Evolutionary conservation across 2,329 filamentous ascomycete genomes (phyloP), one percentile per base, ranked within the genome.

Genomic region (Chaetothyriales sp.): DNA sequence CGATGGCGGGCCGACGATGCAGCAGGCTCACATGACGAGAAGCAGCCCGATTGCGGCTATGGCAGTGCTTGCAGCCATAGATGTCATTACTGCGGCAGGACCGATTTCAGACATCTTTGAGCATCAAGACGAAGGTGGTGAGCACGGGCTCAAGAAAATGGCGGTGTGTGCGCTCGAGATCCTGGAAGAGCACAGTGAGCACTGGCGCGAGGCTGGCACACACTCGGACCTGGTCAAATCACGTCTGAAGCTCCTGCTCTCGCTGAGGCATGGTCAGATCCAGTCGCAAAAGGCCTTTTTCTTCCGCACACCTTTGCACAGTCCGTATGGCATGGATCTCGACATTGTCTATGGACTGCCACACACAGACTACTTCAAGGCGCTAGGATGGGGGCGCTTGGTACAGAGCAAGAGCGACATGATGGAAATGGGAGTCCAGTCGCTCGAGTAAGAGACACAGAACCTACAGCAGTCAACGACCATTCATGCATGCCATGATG

Each of bases 361-460:
- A 26, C 62, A 53, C 22, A 58, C 58, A 50, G 57, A 46, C 26
- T 61, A 59, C 47, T 66, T 64, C 48, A 57, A 57, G 45, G 63
- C 64, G 12, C 53, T 68, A 47, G 63, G 65, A 5, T 54, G 60
- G 26, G 45, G 45, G 4, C 47, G 52, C 42, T 47, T 22, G 28
- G 50, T 55, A 18, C 48, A 51, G 25, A 22, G 44, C 32, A 51
- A 54, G 8, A 47, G 49, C 12, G 54, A 54, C 18, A 54, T 57
- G 19, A 52, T 54, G 46, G 45, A 47, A 32, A 32, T 32, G 73
- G 90, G 6, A 79, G 87, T 48, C 73, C 84, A 0, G 83, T 84
- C 0, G 84, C 84, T 1, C 73, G 83, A 1, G 79, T 88, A 1
- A 84, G 89, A 56, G 68, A 82, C 44, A 78, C 44, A 78, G 82